A percentile compares a stretch with the other conserved stretches of the same genome.
Evolutionary conservation across 2,329 filamentous ascomycete genomes (phyloP).

Genomic region (Lasiodiplodia gonubiensis): DNA sequence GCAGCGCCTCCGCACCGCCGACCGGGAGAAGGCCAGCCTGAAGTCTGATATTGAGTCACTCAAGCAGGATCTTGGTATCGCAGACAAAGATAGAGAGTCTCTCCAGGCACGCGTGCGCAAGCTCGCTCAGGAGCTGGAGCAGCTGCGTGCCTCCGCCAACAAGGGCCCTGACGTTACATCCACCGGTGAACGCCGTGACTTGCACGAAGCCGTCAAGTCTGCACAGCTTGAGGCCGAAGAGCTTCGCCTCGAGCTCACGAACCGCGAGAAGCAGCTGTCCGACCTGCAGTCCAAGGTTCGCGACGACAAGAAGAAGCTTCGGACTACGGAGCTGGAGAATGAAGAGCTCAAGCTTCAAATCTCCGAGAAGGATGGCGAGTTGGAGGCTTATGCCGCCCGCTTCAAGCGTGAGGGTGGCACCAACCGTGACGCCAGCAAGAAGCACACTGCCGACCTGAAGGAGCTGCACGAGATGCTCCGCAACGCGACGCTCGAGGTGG

Average conservation of each 20-base stretch:
- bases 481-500: slow-evolving; percentile 33
- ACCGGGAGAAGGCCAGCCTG: slow-evolving; percentile 47
- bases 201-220: slow-evolving; percentile 66
- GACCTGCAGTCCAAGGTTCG: slow-evolving; percentile 32
- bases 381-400: slow-evolving; percentile 44
- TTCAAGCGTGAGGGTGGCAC: slow-evolving; percentile 31
- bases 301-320: slow-evolving; percentile 32
- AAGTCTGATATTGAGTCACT: slow-evolving; percentile 42
- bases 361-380: slow-evolving; percentile 60
- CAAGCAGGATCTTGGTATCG: slow-evolving; percentile 45
- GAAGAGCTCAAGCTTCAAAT: slow-evolving; percentile 71
- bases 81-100: slow-evolving; percentile 40
- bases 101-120: slow-evolving; percentile 63
- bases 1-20: slow-evolving; percentile 40
- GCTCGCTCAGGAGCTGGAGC: slow-evolving; percentile 63
- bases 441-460: slow-evolving; percentile 33
- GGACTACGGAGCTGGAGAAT: slow-evolving; percentile 60
- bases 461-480: slow-evolving; percentile 34
- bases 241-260: slow-evolving; percentile 36
- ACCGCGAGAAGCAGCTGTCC: slow-evolving; percentile 32
- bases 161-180: slow-evolving; percentile 49
- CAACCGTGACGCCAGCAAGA: slow-evolving; percentile 31
- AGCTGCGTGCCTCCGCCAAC: slow-evolving; percentile 55
- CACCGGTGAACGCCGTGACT: slow-evolving; percentile 62
- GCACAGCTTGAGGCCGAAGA: slow-evolving; percentile 69